Percentiles rank a stretch among this genome's conserved stretches.
Conservation (phyloP, 148 eudicot species). For the Gaultheria prostrata region DNA sequence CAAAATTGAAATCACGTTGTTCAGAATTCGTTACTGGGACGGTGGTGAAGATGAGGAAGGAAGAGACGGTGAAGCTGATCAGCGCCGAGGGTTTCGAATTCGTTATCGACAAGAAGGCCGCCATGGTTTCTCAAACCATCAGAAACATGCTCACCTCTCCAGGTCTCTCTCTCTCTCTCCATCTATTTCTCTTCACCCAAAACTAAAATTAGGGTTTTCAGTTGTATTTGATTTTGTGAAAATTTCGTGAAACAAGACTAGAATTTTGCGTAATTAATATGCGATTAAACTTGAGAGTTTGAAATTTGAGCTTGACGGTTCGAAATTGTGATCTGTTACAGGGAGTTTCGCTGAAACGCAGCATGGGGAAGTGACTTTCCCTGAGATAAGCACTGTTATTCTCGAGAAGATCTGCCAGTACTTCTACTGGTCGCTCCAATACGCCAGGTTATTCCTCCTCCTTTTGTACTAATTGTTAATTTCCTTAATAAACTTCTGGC, state of each 20-base stretch:
- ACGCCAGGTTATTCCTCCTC: constrained; percentile 57
- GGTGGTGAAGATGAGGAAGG: constrained; percentile 57
- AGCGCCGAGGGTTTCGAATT: constrained; percentile 98
- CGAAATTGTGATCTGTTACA: constrained; percentile 17
- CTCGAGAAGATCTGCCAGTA: constrained; percentile 98
- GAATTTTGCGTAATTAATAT: background rate
- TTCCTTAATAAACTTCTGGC: background rate
- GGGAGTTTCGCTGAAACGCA: constrained; percentile 82
- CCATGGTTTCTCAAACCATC: constrained; percentile 96
- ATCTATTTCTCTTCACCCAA: background rate
- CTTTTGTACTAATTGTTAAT: background rate
- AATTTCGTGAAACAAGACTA: background rate
- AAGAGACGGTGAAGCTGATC: constrained; percentile 78
- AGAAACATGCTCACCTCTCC: constrained; percentile 98
- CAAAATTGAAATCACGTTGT: background rate
- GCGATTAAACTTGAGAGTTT: background rate
- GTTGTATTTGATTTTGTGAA: background rate
- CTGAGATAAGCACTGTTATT: constrained; percentile 87
- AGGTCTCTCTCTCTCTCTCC: constrained; percentile 36
- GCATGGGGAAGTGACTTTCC: constrained; percentile 74
- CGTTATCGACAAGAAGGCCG: constrained; percentile 82
- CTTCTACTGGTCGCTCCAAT: constrained; percentile 97
- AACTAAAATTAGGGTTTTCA: constrained; percentile 30
- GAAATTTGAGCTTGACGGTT: background rate
- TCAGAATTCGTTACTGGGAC: background rate